Base-by-base conservation (phyloP, 768 basidiomycete species). In the Xerocomellus dryophilus region DNA sequence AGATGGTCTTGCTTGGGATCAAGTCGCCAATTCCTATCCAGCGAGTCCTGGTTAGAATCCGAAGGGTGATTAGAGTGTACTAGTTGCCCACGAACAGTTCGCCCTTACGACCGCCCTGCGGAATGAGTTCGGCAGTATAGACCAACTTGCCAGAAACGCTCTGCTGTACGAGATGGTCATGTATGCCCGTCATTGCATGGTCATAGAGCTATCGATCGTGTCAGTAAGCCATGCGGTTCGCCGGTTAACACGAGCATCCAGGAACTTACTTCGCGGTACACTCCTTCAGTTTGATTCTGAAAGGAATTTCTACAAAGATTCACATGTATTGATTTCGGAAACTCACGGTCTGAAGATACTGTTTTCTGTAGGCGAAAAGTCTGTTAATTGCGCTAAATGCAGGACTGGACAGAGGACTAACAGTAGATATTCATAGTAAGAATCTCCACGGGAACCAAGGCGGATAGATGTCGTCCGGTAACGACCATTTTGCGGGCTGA, bases 1-100 rank as follows among this genome's bases (percentile, higher is more conserved):
- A 98, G 82, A 67, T 97, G 95, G 66, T 98, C 95, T 74, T 98
- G 95, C 67, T 97, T 96, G 10, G 90, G 90, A 10, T 78, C 78
- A 25, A 90, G 73, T 17, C 81, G 79, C 92, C 91, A 94, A 32
- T 75, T 73, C 23, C 90, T 90, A 59, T 27, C 15, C 47, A 47
- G 36, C 6, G 35, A 44, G 18, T 29, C n/a, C 18, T 27, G 27
- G 21, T 57, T 44, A 64, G 60, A 38, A 49, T 45, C 43, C 51
- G 29, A 49, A 44, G 11, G 15, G 40, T 34, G n/a, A 42, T 39
- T 2, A 49, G 21, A 42, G 17, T 42, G 29, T 15, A 23, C 5
- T 40, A 25, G 48, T 34, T 34, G 41, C 39, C 47, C 18, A 66
- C 77, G 44, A 59, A 80, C 78, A 71, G 46, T 60, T 70, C 62